A percentile compares a stretch with the other conserved stretches of the same genome.
These are phyloP conservation scores for Chaetomium sp. DNA, from an alignment of 2,329 filamentous ascomycete species.

Conservation along the genomic window DNA sequence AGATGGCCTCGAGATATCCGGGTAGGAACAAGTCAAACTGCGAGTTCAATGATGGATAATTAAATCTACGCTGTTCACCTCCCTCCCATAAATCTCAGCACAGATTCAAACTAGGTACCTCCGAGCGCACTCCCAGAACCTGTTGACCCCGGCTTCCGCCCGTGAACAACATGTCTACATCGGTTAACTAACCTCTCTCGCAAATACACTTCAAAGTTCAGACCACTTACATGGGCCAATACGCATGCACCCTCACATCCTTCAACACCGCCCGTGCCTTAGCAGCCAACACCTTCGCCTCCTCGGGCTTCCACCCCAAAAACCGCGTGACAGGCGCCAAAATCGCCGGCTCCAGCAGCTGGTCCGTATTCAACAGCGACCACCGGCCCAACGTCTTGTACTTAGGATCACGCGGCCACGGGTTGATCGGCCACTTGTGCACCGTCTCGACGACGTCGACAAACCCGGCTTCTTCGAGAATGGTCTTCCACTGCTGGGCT, in stretches of 20 bases:
- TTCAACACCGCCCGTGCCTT: slow-evolving; percentile 11
- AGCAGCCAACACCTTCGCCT: slow-evolving; percentile 23
- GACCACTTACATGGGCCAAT: slow-evolving; percentile 18
- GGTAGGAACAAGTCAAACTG: too few species aligned
- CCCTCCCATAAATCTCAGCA: too few species aligned
- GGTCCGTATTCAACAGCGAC: slow-evolving; percentile 21
- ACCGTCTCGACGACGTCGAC: slow-evolving; percentile 23
- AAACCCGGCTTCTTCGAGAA: slow-evolving; percentile 24
- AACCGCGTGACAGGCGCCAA: slow-evolving; percentile 26
- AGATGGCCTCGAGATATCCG: too few species aligned
- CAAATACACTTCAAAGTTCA: too few species aligned
- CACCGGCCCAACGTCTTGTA: slow-evolving; percentile 25
- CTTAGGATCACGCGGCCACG: slow-evolving; percentile 25
- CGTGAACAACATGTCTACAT: too few species aligned
- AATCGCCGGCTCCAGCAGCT: slow-evolving; percentile 23
- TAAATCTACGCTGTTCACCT: too few species aligned
- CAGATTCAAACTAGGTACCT: too few species aligned
- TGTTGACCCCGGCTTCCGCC: too few species aligned
- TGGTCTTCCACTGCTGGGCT: slow-evolving; percentile 10
- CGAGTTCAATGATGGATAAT: too few species aligned
- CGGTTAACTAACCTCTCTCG: too few species aligned
- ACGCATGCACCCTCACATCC: slow-evolving; percentile 16
- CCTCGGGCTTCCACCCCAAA: slow-evolving; percentile 25
- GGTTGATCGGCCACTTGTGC: slow-evolving; percentile 26
- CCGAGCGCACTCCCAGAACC: too few species aligned